Base-by-base conservation (phyloP, 2,329 filamentous ascomycete genomes). In the Colletotrichum coccodes region DNA sequence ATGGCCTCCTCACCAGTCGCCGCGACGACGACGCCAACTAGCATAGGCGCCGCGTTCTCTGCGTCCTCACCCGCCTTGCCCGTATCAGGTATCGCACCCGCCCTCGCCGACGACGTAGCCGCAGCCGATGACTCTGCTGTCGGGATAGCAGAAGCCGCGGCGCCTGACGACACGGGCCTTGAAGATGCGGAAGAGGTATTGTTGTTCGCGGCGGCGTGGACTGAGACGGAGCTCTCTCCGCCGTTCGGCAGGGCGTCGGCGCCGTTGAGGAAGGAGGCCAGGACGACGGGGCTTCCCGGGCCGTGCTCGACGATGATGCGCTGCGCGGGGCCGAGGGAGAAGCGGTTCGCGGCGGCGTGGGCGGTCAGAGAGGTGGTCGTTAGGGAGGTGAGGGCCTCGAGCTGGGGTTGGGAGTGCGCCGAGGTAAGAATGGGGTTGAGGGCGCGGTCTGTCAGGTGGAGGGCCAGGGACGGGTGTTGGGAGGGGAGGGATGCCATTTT, bases 241-340 rank as follows among this genome's bases (percentile, higher is more conserved):
- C 54, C 49, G 52, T 64, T 57, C 38, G 59, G 63, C 36, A 68
- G 59, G 50, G 70, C 61, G 47, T 72, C 60, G 47, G 71, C 75
- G 28, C 81, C 80, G 64, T 84, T 81, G 69, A 87, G 76, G 73
- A 83, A 87, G 28, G 83, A 85, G 70, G 85, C 79, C 30, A 84
- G 73, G 50, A 84, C 76, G 56, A 84, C 77, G 71, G 82, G 77
- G 26, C 81, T 81, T 56, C 78, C 78, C 44, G 81, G 78, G 3
- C 79, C 79, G 75, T 87, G 86, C 75, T 90, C 88, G 75, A 90
- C 84, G 77, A 90, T 86, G 71, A 90, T 83, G 76, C 88, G 86
- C 73, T 86, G 82, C 3, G 87, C 86, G 7, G 75, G 73, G 71
- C 88, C 88, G 49, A 89, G 82, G 53, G 82, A 84, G 7, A 90